Evolutionary conservation across 306 rosid species (phyloP).

Genomic region (Gastrolobium villosum): DNA sequence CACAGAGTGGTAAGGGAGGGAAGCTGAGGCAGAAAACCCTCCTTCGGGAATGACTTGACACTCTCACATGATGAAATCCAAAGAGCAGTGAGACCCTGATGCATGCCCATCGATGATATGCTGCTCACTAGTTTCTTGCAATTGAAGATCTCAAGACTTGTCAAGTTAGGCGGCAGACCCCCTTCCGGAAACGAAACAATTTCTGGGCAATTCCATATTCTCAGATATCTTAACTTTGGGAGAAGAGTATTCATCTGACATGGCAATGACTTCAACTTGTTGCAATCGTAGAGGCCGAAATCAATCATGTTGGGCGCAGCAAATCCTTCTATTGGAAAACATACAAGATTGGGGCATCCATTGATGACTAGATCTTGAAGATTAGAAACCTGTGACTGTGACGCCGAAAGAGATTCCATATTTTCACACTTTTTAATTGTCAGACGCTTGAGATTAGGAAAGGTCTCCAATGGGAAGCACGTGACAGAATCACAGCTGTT

Average conservation of each 20-base stretch:
- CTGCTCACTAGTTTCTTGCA: background rate
- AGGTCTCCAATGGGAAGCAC: background rate
- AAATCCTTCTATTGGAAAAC: no score
- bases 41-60: background rate
- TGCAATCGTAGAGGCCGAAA: no score
- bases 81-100: background rate
- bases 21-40: conserved; percentile 5
- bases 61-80: no score
- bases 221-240: no score
- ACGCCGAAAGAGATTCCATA: background rate
- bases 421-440: background rate
- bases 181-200: no score
- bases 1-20: background rate
- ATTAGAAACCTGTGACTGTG: background rate
- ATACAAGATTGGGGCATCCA: background rate
- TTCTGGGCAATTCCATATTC: no score
- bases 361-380: background rate
- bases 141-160: no score
- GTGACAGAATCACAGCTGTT: background rate
- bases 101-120: background rate
- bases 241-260: no score
- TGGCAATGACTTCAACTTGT: no score
- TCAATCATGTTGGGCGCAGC: background rate
- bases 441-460: background rate
- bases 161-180: no score